Conservation (phyloP, 140 eudicot species). For the Senecio squalidus region DNA sequence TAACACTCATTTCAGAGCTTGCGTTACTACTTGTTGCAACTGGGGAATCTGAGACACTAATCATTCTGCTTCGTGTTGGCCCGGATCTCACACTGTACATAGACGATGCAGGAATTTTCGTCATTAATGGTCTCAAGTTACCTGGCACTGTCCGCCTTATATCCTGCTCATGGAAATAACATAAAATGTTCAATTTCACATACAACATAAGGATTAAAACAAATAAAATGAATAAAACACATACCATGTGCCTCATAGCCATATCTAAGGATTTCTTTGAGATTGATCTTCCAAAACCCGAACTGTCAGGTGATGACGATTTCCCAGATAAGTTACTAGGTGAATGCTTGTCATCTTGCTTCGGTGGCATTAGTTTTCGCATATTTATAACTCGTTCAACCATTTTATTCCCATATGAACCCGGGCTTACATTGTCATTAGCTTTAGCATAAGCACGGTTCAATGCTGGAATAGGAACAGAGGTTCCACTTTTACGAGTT, state of each 20-base stretch:
- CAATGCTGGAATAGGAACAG: slow-evolving; percentile 62
- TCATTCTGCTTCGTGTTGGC: slow-evolving; percentile 51
- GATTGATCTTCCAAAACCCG: slow-evolving; percentile 82
- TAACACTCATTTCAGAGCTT: slow-evolving; percentile 89
- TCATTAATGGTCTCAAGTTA: slow-evolving; percentile 79
- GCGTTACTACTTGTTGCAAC: slow-evolving; percentile 95
- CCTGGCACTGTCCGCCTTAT: slow-evolving; percentile 77
- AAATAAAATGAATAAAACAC: slow-evolving; percentile 6
- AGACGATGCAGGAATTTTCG: slow-evolving; percentile 91
- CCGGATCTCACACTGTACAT: slow-evolving; percentile 97
- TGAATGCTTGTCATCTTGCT: slow-evolving; percentile 72
- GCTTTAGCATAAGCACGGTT: slow-evolving; percentile 80
- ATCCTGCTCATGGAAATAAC: slow-evolving; percentile 44
- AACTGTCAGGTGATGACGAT: slow-evolving; percentile 79
- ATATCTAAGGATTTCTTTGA: slow-evolving; percentile 92
- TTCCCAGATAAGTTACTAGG: slow-evolving; percentile 76
- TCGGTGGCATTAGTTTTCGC: slow-evolving; percentile 85
- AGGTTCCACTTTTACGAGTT: slow-evolving; percentile 56
- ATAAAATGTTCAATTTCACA: background rate
- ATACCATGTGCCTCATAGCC: slow-evolving; percentile 99
- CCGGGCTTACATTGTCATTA: slow-evolving; percentile 78
- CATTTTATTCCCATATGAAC: slow-evolving; percentile 70
- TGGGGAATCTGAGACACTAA: slow-evolving; percentile 67
- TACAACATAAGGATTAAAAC: background rate
- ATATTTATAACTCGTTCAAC: slow-evolving; percentile 86